phyloP scores from a whole-genome alignment of 2,329 filamentous ascomycete genomes.

The Colletotrichum spinosum region DNA sequence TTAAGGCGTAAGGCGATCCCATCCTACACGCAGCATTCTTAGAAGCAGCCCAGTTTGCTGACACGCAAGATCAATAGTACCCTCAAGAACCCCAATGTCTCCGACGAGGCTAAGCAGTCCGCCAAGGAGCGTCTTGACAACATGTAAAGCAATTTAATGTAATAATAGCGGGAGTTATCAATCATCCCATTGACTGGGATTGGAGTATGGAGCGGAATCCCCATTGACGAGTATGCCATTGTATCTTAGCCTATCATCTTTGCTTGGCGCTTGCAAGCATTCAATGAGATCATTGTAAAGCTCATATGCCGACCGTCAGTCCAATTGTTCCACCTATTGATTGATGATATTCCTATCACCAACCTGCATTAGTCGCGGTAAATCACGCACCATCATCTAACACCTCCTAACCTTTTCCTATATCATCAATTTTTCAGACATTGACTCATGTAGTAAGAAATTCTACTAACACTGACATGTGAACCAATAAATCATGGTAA shows the following conservation, averaged over 20 bases:
- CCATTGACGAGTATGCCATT: background rate
- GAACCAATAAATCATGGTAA: no score
- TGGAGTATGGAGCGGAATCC: background rate
- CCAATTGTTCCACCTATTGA: no score
- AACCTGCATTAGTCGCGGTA: no score
- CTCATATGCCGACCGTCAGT: background rate
- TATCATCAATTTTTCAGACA: no score
- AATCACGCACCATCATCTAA: no score
- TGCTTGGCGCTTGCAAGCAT: background rate
- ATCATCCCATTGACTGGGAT: background rate
- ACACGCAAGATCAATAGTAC: slow-evolving; percentile 47
- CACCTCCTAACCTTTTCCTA: no score
- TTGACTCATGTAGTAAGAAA: no score
- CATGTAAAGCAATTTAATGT: slow-evolving; percentile 44
- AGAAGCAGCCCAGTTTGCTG: accelerated
- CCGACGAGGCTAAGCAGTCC: slow-evolving; percentile 66
- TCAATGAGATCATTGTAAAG: slow-evolving; percentile 14
- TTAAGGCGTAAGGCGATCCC: slow-evolving; percentile 59
- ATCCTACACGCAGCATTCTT: background rate
- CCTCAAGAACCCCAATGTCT: slow-evolving; percentile 67
- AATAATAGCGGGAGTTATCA: background rate
- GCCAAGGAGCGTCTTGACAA: slow-evolving; percentile 64
- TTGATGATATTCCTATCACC: no score
- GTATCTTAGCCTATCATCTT: slow-evolving; percentile 1
- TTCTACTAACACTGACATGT: no score